Base-by-base conservation (phyloP, 345 rosid species). In the Barbarea vulgaris region DNA sequence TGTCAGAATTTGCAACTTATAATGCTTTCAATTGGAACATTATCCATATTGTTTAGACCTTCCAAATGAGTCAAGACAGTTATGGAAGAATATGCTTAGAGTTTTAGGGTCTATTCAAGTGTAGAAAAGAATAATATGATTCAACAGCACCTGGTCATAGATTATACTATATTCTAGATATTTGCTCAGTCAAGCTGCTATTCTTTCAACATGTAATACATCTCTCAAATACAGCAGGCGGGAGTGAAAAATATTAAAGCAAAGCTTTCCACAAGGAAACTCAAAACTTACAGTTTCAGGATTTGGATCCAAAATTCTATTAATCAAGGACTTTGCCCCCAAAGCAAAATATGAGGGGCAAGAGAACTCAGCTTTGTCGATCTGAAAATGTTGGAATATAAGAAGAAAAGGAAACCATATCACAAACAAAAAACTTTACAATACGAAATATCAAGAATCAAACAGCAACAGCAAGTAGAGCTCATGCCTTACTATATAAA, bases 301-400 rank as follows among this genome's bases (percentile, higher is more conserved):
- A 81, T 90, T 91, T 64, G 96, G 96, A 75, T 94, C 97, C 81
- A 94, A 80, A 72, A 94, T 91, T 67, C 87, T 86, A 30, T 80
- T 83, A 83, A 91, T 90, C 79, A 94, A 85, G 22, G 92, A 79
- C 81, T 87, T 94, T 36, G 96, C 96, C 48, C 88, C 97, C 66
- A 91, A 82, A 4, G 98, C 93, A 83, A 91, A 90, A 87, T 91
- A 90, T 44, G 96, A 82, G 37, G 98, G 97, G 72, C 92, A 90
- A 61, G 95, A 82, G 77, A 87, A 94, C 13, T 91, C 96, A 60
- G 95, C 98, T 65, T 36, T 85, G 62, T 89, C 91, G 50, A 94
- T 87, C 98, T 94, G 89, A 82, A 78, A 67, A 52, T 24, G 10
- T 33, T 69, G 67, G 10, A 39, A 19, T 24, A 39, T 0, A 48